Evolutionary conservation across 2,329 filamentous ascomycete genomes (phyloP), one percentile per base, ranked within the genome.

Genomic region (Fusarium xyrophilum): DNA sequence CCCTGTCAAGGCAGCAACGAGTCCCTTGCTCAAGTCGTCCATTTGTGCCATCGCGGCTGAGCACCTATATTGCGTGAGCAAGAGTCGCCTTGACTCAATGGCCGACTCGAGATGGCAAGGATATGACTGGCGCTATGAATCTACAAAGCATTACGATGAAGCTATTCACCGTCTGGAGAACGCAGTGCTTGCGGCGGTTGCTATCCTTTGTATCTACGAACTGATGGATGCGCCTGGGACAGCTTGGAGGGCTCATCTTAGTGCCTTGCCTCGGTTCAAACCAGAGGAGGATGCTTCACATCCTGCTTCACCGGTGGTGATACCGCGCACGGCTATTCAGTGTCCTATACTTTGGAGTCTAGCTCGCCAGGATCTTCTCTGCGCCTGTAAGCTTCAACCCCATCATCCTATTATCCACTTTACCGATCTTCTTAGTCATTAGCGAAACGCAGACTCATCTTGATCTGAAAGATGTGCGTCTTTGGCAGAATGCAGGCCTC

Each of bases 181-280:
- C 1, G 67, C 68, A 1, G 60, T 90, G 6, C 80, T 90, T 25
- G 87, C 88, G 12, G 88, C 89, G 4, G 88, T 88, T 4, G 88
- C 88, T 1, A 90, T 91, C 17, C 76, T 91, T 3, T 90, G 88
- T 61, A 86, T 89, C 1, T 91, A 90, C 72, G 89, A 91, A 66
- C 87, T 90, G 61, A 79, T 91, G n/a, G 88, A 90, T 74, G 86
- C 86, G 3, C 89, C 87, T 3, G 85, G 84, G 4, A 82, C 83
- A 0, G 88, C 88, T 23, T 91, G 88, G 88, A 83, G 85, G 33
- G 82, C 87, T 7, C 89, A 91, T 78, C 77, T 91, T 9, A 89
- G 86, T 68, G 88, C 88, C 1, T 85, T 89, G 0, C 90, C 90
- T 67, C 86, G 87, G 1, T 79, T 91, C 23, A 82, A 90, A 76